phyloP scores from a whole-genome alignment of 192 early-diverging fungal species.

The Coemansia sp. region DNA sequence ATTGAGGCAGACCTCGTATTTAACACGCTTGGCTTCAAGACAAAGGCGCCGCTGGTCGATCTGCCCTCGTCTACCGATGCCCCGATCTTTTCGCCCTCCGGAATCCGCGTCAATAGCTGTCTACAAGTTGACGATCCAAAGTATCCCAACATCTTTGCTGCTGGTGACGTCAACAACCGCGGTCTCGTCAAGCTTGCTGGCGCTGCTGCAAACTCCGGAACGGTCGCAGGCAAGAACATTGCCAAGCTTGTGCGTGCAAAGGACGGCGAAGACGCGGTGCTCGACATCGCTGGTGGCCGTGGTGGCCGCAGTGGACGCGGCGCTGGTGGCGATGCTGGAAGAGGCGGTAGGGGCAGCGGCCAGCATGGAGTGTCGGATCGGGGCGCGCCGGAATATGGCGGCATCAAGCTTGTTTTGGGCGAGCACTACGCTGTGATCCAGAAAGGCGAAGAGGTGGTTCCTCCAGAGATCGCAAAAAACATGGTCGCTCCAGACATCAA shows the following conservation, averaged over 20 bases:
- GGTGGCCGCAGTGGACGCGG: not conserved
- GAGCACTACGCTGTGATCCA: constrained; percentile 40
- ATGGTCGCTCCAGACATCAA: constrained; percentile 44
- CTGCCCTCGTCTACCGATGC: constrained; percentile 30
- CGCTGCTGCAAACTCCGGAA: constrained; percentile 25
- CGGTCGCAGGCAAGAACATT: constrained; percentile 31
- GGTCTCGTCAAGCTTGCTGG: constrained; percentile 40
- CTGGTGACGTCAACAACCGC: constrained; percentile 65
- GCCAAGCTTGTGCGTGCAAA: constrained; percentile 25
- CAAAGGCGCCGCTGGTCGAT: constrained; percentile 30
- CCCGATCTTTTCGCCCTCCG: constrained; percentile 26
- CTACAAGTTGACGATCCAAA: constrained; percentile 65
- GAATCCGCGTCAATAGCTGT: constrained; percentile 54
- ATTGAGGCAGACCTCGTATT: constrained; percentile 38
- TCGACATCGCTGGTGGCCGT: not conserved
- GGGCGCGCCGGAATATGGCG: constrained; percentile 6
- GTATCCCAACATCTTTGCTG: constrained; percentile 69
- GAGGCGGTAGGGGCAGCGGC: not conserved
- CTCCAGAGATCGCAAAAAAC: constrained; percentile 28
- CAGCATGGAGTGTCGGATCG: not conserved
- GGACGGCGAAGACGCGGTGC: not conserved
- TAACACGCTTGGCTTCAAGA: constrained; percentile 34
- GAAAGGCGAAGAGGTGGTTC: constrained; percentile 25
- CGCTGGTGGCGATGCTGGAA: not conserved
- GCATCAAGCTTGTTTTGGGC: constrained; percentile 47